phyloP scores from a whole-genome alignment of 306 rosid species.

The Cajanus cajan region DNA sequence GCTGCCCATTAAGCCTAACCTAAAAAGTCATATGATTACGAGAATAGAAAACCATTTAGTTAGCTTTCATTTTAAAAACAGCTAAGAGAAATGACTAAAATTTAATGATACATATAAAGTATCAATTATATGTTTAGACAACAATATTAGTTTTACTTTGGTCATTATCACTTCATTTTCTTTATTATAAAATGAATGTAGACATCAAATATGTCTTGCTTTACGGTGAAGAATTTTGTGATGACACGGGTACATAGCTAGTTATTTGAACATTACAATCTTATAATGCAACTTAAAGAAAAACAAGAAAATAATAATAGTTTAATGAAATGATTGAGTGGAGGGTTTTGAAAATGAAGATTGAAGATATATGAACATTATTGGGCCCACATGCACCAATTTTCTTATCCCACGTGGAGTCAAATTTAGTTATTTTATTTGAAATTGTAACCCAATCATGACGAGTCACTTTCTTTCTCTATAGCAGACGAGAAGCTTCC shows the following conservation, averaged over 20 bases:
- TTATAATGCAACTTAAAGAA: background rate
- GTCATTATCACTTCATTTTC: background rate
- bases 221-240: background rate
- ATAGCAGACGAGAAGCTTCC: background rate
- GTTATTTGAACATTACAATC: conserved; percentile 2
- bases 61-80: background rate
- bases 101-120: background rate
- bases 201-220: background rate
- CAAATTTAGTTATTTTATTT: background rate
- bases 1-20: background rate
- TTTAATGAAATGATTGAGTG: background rate
- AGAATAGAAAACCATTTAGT: background rate
- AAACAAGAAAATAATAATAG: background rate
- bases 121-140: background rate
- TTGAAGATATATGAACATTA: too few species aligned
- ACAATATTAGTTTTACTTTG: background rate
- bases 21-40: background rate
- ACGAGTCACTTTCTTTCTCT: background rate
- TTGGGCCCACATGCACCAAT: background rate
- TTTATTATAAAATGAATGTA: background rate
- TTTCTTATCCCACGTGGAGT: background rate
- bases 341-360: background rate
- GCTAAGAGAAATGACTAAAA: background rate
- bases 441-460: background rate
- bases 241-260: background rate